Percentiles rank a stretch among this genome's conserved stretches.
Conservation (phyloP, 768 basidiomycete species). For the Russula vinacea region DNA sequence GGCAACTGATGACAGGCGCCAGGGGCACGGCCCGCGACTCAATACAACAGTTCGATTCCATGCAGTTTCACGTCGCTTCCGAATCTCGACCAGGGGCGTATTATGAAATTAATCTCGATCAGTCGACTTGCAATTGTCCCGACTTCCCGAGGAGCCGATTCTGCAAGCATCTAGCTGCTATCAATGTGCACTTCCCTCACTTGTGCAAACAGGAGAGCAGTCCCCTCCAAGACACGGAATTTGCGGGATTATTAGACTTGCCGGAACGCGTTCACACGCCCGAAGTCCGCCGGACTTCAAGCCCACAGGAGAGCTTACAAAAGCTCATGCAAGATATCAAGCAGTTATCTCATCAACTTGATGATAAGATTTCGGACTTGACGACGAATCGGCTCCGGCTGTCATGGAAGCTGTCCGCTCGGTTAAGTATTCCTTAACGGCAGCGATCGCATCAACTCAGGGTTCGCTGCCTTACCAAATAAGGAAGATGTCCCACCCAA, state of each 20-base stretch:
- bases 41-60: neutral
- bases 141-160: slow-evolving; percentile 1
- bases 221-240: too few species aligned
- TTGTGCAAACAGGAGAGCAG: too few species aligned
- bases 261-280: too few species aligned
- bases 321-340: too few species aligned
- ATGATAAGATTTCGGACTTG: too few species aligned
- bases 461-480: neutral
- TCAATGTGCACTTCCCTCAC: neutral
- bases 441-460: neutral
- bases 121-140: neutral
- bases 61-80: neutral
- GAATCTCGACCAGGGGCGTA: too few species aligned
- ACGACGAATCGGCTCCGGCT: neutral
- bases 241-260: too few species aligned
- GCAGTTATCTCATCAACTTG: too few species aligned
- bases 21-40: neutral
- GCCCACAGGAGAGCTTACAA: too few species aligned
- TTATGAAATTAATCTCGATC: neutral
- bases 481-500: neutral
- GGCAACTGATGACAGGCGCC: neutral
- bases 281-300: too few species aligned
- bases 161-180: slow-evolving; percentile 5
- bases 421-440: neutral
- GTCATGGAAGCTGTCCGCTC: neutral